A percentile compares a stretch with the other conserved stretches of the same genome.
Evolutionary conservation across 192 early-diverging fungal genomes (phyloP).

Genomic region (Chytriomyces sp.): DNA sequence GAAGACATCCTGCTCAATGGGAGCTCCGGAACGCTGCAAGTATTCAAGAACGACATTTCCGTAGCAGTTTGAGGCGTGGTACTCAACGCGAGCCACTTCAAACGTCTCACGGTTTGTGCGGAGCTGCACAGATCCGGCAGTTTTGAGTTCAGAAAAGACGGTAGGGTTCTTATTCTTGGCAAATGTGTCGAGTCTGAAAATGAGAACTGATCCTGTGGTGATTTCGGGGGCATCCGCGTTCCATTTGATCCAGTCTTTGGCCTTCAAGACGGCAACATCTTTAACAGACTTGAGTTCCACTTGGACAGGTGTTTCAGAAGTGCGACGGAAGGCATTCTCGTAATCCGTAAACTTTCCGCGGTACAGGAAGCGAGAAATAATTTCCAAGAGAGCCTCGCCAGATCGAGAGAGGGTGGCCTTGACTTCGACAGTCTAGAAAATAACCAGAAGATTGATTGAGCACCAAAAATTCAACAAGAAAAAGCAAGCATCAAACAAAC

Average conservation of each 20-base stretch:
- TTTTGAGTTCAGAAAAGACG: constrained; percentile 74
- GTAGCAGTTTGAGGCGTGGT: constrained; percentile 71
- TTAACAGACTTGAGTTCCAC: constrained; percentile 73
- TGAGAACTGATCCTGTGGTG: constrained; percentile 62
- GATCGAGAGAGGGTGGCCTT: constrained; percentile 68
- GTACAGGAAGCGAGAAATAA: constrained; percentile 90
- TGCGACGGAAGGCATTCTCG: constrained; percentile 84
- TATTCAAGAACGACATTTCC: constrained; percentile 92
- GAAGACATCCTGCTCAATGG: constrained; percentile 86
- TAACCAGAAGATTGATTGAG: too few species aligned
- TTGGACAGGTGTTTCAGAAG: constrained; percentile 79
- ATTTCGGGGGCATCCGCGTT: constrained; percentile 66
- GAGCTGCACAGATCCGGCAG: constrained; percentile 58
- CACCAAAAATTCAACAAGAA: too few species aligned
- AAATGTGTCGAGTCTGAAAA: constrained; percentile 79
- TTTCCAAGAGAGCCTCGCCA: constrained; percentile 80
- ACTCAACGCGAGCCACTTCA: constrained; percentile 80
- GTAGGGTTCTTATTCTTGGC: constrained; percentile 63
- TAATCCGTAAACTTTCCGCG: constrained; percentile 88
- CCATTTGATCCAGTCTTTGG: constrained; percentile 90
- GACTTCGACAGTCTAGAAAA: constrained; percentile 74
- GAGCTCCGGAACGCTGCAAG: constrained; percentile 80
- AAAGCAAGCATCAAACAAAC: constrained; percentile 6
- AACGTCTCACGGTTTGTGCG: constrained; percentile 58
- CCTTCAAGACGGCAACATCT: constrained; percentile 87